phyloP scores from a whole-genome alignment of 169 alveolate genomes.

The Plasmodium fragile region DNA sequence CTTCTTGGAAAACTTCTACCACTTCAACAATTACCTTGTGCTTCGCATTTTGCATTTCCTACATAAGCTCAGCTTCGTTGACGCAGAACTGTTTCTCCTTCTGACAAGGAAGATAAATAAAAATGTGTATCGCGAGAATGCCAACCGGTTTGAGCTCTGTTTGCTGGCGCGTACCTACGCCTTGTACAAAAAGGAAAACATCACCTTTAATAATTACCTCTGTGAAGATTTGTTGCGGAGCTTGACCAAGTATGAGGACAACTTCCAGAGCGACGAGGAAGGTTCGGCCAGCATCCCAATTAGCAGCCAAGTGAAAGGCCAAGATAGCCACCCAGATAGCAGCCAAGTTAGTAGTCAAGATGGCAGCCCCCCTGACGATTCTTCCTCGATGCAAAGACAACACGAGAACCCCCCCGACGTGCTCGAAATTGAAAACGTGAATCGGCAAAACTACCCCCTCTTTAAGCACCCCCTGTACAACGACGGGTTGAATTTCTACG shows the following conservation, averaged over 20 bases:
- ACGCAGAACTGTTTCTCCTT: constrained; percentile 26
- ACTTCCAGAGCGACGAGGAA: constrained; percentile 20
- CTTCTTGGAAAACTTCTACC: constrained; percentile 23
- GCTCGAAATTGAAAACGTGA: constrained; percentile 55
- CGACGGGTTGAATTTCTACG: constrained; percentile 60
- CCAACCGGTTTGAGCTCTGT: constrained; percentile 49
- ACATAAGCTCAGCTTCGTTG: constrained; percentile 19
- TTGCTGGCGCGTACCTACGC: constrained; percentile 57
- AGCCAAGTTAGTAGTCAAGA: neutral
- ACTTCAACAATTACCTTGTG: constrained; percentile 42
- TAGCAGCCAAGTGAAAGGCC: neutral
- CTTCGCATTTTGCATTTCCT: constrained; percentile 42
- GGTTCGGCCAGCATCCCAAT: neutral
- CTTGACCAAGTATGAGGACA: constrained; percentile 51
- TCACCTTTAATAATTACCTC: constrained; percentile 45
- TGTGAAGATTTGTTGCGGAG: constrained; percentile 32
- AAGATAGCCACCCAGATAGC: neutral
- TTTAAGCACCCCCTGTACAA: constrained; percentile 34
- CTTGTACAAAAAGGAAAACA: constrained; percentile 51
- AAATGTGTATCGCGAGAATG: constrained; percentile 60
- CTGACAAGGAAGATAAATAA: constrained; percentile 53
- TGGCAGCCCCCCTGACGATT: neutral
- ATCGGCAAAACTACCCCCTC: constrained; percentile 38
- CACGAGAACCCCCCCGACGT: neutral
- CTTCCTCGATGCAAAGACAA: neutral